A percentile compares a stretch with the other conserved stretches of the same genome.
Conservation (phyloP, 2,329 filamentous ascomycete species). For the Ceratocystis albifundus region DNA sequence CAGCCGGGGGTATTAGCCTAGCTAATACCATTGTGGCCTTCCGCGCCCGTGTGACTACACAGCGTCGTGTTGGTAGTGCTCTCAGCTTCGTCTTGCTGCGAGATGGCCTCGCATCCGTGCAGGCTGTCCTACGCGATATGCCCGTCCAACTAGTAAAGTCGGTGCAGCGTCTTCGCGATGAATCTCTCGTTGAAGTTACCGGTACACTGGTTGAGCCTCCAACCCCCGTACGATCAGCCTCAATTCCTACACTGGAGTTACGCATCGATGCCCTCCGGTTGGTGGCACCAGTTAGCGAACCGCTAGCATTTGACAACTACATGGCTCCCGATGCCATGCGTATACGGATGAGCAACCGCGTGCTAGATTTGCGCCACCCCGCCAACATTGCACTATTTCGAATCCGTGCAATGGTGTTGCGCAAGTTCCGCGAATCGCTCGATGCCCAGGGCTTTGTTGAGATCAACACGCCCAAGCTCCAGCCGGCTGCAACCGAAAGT, state of each 20-base stretch:
- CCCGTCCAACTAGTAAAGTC: constrained; percentile 64
- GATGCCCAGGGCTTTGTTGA: constrained; percentile 73
- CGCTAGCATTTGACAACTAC: constrained; percentile 41
- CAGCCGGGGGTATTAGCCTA: constrained; percentile 27
- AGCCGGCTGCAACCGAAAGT: constrained; percentile 81
- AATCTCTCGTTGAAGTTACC: constrained; percentile 65
- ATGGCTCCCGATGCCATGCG: constrained; percentile 35
- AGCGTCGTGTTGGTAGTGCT: constrained; percentile 69
- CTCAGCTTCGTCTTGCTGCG: constrained; percentile 79
- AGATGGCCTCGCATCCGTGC: constrained; percentile 70
- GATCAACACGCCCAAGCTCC: constrained; percentile 86
- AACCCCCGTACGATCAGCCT: constrained; percentile 62
- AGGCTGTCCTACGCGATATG: constrained; percentile 54
- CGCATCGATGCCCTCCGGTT: constrained; percentile 48
- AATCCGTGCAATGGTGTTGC: constrained; percentile 68
- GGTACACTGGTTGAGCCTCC: constrained; percentile 63
- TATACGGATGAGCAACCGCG: constrained; percentile 63
- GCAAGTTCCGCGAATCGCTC: constrained; percentile 65
- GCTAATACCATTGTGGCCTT: constrained; percentile 32
- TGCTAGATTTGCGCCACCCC: constrained; percentile 76
- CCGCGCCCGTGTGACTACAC: constrained; percentile 52
- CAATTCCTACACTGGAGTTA: constrained; percentile 65
- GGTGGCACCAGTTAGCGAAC: constrained; percentile 39
- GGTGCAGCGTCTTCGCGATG: constrained; percentile 70
- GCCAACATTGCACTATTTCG: constrained; percentile 80